These are phyloP conservation scores for Epichloe coenophiala DNA, from an alignment of 2,329 filamentous ascomycete species.

Conservation along the genomic window DNA sequence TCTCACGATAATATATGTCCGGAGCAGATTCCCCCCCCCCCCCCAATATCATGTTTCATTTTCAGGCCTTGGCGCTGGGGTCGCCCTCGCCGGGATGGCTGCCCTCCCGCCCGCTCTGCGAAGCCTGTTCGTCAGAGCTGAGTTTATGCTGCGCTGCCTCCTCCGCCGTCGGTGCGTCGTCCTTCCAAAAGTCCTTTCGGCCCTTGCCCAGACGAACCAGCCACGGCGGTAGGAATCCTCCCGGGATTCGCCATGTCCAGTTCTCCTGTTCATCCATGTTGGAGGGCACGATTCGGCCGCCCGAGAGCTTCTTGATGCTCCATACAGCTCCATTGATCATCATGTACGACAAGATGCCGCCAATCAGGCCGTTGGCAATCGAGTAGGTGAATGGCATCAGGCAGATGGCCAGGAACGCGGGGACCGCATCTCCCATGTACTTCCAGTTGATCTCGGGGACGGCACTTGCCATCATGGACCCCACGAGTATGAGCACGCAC, in stretches of 20 bases:
- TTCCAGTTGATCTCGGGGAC: slow-evolving; percentile 80
- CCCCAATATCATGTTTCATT: not conserved
- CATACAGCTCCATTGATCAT: slow-evolving; percentile 60
- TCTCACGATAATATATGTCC: too few species aligned
- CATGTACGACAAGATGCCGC: slow-evolving; percentile 64
- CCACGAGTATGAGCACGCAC: slow-evolving; percentile 75
- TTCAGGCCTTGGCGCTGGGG: not conserved
- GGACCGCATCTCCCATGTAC: slow-evolving; percentile 72
- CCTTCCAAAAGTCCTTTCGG: slow-evolving; percentile 62
- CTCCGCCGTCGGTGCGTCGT: slow-evolving; percentile 11
- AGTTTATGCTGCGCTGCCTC: slow-evolving; percentile 6
- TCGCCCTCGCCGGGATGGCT: not conserved
- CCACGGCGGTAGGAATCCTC: slow-evolving; percentile 66
- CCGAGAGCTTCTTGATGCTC: slow-evolving; percentile 50
- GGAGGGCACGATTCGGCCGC: slow-evolving; percentile 57
- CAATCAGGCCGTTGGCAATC: slow-evolving; percentile 77
- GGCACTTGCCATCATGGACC: slow-evolving; percentile 71
- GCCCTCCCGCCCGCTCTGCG: slow-evolving; percentile 3
- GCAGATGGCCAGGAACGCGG: slow-evolving; percentile 71
- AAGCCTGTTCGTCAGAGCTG: slow-evolving; percentile 9
- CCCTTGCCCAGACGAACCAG: slow-evolving; percentile 47
- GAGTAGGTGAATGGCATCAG: slow-evolving; percentile 87
- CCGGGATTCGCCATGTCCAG: slow-evolving; percentile 67
- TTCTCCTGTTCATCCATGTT: slow-evolving; percentile 66
- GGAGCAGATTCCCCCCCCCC: too few species aligned